Percentiles rank a stretch among this genome's conserved stretches.
phyloP scores from a whole-genome alignment of 305 asterid species.

The Solanum chacoense region DNA sequence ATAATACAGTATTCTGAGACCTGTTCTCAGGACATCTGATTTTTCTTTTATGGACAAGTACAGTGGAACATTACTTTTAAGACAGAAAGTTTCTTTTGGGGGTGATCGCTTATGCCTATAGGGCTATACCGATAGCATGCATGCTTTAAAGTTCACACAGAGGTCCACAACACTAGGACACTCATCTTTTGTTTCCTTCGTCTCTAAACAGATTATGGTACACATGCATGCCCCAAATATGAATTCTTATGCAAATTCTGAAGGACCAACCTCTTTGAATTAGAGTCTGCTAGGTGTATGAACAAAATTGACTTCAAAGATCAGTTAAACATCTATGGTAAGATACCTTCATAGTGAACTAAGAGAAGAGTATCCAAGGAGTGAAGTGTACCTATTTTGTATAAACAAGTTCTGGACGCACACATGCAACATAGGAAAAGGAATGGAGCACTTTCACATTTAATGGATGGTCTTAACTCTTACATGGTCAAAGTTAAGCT shows the following conservation, averaged over 20 bases:
- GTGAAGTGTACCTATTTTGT: not conserved
- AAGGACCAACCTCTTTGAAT: not conserved
- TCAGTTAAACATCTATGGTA: not conserved
- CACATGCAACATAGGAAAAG: not conserved
- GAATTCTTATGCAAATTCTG: not conserved
- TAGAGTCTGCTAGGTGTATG: not conserved
- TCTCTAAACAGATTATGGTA: not conserved
- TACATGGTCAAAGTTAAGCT: not conserved
- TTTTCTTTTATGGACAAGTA: not conserved
- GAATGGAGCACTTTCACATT: not conserved
- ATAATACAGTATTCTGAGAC: not conserved
- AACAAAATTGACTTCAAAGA: not conserved
- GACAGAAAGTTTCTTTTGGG: not conserved
- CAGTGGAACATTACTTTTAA: not conserved
- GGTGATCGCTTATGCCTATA: not conserved
- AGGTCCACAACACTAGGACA: not conserved
- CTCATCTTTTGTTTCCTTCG: not conserved
- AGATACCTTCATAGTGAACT: not conserved
- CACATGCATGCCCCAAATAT: not conserved
- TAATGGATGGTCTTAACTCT: not conserved
- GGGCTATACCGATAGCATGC: not conserved
- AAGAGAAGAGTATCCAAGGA: not conserved
- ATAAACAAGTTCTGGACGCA: not conserved
- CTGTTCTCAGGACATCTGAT: not conserved
- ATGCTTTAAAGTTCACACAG: not conserved